Evolutionary conservation across 805 yeast genomes (phyloP), one percentile per base, ranked within the genome.

Genomic region (Myxozyma melibiosi): DNA sequence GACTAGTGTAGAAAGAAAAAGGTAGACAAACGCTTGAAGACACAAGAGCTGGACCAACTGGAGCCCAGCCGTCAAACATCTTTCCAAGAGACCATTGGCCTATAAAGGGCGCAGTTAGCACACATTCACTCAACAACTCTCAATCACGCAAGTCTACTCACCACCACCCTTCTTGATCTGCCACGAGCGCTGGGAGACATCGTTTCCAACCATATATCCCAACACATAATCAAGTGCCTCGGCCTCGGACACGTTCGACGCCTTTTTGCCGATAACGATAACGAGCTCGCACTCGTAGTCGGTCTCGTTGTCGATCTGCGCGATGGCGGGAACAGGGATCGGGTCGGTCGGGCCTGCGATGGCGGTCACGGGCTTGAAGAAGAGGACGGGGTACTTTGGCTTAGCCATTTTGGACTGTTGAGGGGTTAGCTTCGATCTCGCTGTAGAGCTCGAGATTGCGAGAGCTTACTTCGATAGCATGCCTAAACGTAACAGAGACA

Each of bases 271-370:
- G 58, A 81, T 81, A 7, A 81, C 79, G 16, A 79, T 75, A 2
- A 78, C 82, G 40, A 81, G 68, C 64, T 81, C 85, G 30, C 78
- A 79, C 63, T 81, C 85, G 61, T 81, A 81, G 66, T 81, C 85
- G 11, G 77, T 70, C 40, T 63, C 75, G 49, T 63, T 65, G 67
- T 68, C 63, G 73, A 79, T 35, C 73, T 74, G 66, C 7, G 65
- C 66, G 45, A 73, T 68, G 30, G 62, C 61, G 18, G 80, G 80
- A 16, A 81, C 78, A 1, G 70, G 67, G 44, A 81, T 77, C 6
- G 70, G 70, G 45, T 73, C 77, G 6, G 61, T 60, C 3, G 82
- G 81, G 5, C 78, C 81, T 27, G 70, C 67, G 13, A 81, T 57
- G 1, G 82, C 71, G 11, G 79, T 74, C 0, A 70, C 67, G 4